Conservation (phyloP, 2,329 filamentous ascomycete species). For the Talaromyces islandicus region DNA sequence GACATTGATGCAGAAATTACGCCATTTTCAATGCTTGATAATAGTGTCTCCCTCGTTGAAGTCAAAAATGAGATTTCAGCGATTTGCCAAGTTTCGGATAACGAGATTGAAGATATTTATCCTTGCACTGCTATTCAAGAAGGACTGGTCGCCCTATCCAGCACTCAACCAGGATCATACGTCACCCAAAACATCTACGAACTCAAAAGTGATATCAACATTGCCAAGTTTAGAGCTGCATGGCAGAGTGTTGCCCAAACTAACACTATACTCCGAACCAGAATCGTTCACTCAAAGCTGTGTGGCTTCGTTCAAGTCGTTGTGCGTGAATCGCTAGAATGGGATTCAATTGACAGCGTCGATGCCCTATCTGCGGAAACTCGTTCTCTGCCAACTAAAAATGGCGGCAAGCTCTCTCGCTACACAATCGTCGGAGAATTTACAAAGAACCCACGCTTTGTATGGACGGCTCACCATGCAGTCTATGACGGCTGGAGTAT, state of each 20-base stretch:
- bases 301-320: conserved; percentile 24
- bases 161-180: conserved; percentile 33
- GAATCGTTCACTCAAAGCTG: conserved; percentile 24
- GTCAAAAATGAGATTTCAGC: conserved; percentile 13
- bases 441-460: conserved; percentile 19
- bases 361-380: conserved; percentile 6
- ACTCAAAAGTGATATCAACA: conserved; percentile 23
- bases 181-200: conserved; percentile 32
- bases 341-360: conserved; percentile 13
- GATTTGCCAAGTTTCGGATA: conserved; percentile 15
- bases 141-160: conserved; percentile 34
- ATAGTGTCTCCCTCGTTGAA: neutral
- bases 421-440: conserved; percentile 9
- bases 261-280: conserved; percentile 36
- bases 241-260: conserved; percentile 31
- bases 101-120: conserved; percentile 32
- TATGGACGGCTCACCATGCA: conserved; percentile 39
- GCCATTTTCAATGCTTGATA: conserved; percentile 9
- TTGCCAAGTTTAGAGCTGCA: conserved; percentile 30
- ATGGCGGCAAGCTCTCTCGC: conserved; percentile 11
- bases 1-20: neutral
- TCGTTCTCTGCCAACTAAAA: conserved; percentile 3
- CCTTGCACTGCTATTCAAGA: conserved; percentile 40
- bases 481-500: conserved; percentile 36
- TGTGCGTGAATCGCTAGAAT: conserved; percentile 16